Evolutionary conservation across 768 basidiomycete genomes (phyloP).

Genomic region (Psilocybe tampanensis): DNA sequence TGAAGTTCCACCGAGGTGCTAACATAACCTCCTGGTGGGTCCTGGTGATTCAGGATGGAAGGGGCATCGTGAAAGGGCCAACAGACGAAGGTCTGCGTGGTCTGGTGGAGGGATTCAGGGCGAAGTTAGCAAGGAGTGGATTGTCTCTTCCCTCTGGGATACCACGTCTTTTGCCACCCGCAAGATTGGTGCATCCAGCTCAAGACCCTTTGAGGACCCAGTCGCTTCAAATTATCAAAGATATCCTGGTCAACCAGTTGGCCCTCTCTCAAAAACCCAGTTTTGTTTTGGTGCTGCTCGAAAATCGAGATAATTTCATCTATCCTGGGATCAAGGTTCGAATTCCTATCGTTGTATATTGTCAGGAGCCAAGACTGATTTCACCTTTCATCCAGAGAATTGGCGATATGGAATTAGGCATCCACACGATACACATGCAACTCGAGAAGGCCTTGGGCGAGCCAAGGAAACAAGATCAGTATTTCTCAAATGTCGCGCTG

Average conservation of each 20-base stretch:
- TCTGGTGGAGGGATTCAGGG: conserved; percentile 54
- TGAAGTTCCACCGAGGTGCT: conserved; percentile 65
- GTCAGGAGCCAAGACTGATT: neutral
- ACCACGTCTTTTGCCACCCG: conserved; percentile 42
- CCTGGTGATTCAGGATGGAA: conserved; percentile 60
- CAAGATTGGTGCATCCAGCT: conserved; percentile 24
- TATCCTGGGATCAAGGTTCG: conserved; percentile 79
- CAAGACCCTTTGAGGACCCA: conserved; percentile 37
- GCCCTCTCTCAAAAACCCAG: conserved; percentile 42
- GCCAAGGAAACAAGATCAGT: conserved; percentile 68
- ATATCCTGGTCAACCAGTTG: conserved; percentile 37
- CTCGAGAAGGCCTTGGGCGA: conserved; percentile 60
- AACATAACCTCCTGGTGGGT: conserved; percentile 64
- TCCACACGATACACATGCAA: conserved; percentile 78
- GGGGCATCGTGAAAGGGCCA: conserved; percentile 37
- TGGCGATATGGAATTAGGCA: conserved; percentile 71
- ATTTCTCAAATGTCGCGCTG: conserved; percentile 79
- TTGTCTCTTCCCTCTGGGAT: conserved; percentile 45
- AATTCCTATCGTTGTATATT: neutral
- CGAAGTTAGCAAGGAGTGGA: conserved; percentile 61
- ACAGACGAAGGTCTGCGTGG: conserved; percentile 40
- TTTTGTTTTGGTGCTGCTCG: conserved; percentile 73
- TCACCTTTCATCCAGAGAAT: conserved; percentile 43
- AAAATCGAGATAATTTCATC: conserved; percentile 68
- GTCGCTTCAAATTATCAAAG: conserved; percentile 44